These are phyloP conservation scores for Ceratopteris richardii DNA, from an alignment of 75 land plant genomes.

Conservation along the genomic window DNA sequence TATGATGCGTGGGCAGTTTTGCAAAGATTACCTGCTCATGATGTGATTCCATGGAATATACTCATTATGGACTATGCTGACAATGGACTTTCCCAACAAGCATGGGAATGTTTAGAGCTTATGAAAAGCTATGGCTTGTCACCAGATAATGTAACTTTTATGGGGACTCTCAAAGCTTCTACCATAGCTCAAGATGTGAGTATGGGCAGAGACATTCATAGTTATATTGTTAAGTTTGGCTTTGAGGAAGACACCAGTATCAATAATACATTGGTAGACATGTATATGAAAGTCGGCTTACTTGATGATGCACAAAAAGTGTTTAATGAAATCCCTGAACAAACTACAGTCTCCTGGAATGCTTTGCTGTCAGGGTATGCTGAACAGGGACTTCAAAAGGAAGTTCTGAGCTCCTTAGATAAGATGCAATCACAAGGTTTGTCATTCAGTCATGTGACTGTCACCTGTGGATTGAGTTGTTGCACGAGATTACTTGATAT, in stretches of 20 bases:
- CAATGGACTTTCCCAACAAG: conserved; percentile 16
- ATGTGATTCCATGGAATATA: conserved; percentile 38
- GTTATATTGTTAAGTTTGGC: conserved; percentile 19
- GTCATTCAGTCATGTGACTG: conserved; percentile 14
- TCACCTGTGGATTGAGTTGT: conserved; percentile 16
- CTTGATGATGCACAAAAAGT: conserved; percentile 4
- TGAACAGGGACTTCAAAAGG: conserved; percentile 9
- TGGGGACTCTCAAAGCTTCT: conserved; percentile 18
- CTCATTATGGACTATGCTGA: conserved; percentile 29
- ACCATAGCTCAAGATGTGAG: neutral
- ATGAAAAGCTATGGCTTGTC: conserved; percentile 10
- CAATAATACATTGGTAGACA: conserved; percentile 10
- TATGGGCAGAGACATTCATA: conserved; percentile 23
- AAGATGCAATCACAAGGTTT: conserved; percentile 21
- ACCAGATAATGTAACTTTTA: conserved; percentile 14
- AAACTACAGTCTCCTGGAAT: conserved; percentile 22
- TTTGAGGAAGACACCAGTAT: conserved; percentile 8
- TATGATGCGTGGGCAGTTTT: conserved; percentile 6
- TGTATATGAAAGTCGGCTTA: conserved; percentile 15
- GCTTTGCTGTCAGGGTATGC: conserved; percentile 11
- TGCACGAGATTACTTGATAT: conserved; percentile 11
- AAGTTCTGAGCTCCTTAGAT: conserved; percentile 8
- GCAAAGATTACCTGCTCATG: conserved; percentile 23
- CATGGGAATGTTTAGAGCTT: conserved; percentile 16
- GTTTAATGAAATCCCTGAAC: conserved; percentile 5